Base-by-base conservation (phyloP, 805 yeast species). In the Candida xiaguanensis region DNA sequence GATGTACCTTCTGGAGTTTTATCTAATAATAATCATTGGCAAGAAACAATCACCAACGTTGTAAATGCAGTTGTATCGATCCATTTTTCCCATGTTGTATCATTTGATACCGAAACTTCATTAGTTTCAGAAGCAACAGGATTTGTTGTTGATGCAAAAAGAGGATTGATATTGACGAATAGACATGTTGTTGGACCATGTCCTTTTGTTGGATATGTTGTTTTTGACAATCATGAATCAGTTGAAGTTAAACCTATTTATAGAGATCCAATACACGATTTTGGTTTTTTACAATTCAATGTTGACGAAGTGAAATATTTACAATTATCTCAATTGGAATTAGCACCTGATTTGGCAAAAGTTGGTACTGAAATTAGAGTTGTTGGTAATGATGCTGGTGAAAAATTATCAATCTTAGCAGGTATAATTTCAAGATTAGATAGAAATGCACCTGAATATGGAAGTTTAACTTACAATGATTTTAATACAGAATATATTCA, bases 321-420 rank as follows among this genome's bases (percentile, higher is more conserved):
- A 85, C 59, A 74, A 34, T 72, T 90, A 4, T 72, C 72, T 36
- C 82, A 82, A 28, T 69, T 90, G 35, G 74, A 74, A 29, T 65
- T 90, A 39, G 72, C 75, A 47, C 97, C 97, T 0, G 91, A 86
- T 13, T 68, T 83, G 43, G 96, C 96, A 20, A 75, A 77, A 51
- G 90, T 90, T n/a, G 97, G 97, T 26, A 78, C 87, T 28, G 97
- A 90, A 58, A 89, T 90, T 53, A 75, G 96, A 53, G 96, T 90
- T 20, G 90, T 90, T 27, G 97, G 97, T 70, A 90, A 90, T 61
- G 97, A 90, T 66, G 95, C 95, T 11, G 97, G 96, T 55, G 97
- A 90, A 59, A 89, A 90, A 61, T 69, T 90, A 33, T 82, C 95
- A 36, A 90, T 90, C 51, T 67, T 89, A 50, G 77, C 95, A 1